Conservation (phyloP, 345 rosid species). For the Eucalyptus cloeziana region DNA sequence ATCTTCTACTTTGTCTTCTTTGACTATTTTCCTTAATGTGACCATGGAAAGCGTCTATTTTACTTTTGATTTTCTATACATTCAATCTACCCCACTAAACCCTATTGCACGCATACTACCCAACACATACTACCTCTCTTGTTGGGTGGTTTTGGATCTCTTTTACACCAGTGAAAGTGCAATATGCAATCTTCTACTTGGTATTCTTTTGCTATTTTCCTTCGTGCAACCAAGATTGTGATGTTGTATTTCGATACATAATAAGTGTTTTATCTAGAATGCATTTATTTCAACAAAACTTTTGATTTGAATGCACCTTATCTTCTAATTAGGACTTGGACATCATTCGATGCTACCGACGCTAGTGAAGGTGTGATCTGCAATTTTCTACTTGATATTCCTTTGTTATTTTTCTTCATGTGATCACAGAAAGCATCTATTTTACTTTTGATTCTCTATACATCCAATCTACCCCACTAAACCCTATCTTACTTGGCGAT, state of each 20-base stretch:
- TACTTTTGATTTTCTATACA: not conserved
- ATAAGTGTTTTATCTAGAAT: fast-evolving
- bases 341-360: too few species aligned
- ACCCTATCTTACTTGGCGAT: not conserved
- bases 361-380: fast-evolving
- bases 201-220: not conserved
- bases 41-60: not conserved
- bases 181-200: not conserved
- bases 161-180: not conserved
- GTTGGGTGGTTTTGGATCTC: too few species aligned
- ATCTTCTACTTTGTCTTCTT: not conserved
- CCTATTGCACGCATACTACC: fast-evolving
- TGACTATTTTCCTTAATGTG: not conserved
- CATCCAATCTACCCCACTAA: not conserved
- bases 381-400: not conserved
- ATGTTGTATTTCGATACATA: not conserved
- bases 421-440: fast-evolving
- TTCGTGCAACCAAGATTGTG: not conserved
- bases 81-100: not conserved
- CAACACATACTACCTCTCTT: not conserved
- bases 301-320: fast-evolving
- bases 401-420: not conserved
- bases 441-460: not conserved
- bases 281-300: not conserved
- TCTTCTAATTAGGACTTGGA: too few species aligned